Evolutionary conservation across 2,329 filamentous ascomycete genomes (phyloP).

Genomic region (Epichloe festucae): DNA sequence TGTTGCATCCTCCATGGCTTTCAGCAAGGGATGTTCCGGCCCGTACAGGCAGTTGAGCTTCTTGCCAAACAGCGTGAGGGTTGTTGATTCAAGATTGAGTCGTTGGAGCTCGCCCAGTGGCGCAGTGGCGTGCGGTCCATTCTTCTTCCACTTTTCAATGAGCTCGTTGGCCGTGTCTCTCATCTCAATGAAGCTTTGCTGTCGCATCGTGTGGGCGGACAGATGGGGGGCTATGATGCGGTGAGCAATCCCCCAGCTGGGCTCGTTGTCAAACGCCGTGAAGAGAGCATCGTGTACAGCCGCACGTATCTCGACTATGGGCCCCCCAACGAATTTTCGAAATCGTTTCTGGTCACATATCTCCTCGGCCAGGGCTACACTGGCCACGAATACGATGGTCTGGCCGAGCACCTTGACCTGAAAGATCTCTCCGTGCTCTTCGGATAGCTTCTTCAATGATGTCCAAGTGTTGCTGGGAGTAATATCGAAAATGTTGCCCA

Average conservation of each 20-base stretch:
- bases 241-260: constrained; percentile 38
- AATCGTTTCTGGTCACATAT: constrained; percentile 40
- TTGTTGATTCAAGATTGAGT: constrained; percentile 38
- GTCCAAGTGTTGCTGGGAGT: constrained; percentile 23
- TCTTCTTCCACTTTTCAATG: constrained; percentile 32
- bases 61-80: constrained; percentile 37
- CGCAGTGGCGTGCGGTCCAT: constrained; percentile 21
- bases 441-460: constrained; percentile 22
- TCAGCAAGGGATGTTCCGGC: constrained; percentile 33
- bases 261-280: constrained; percentile 35
- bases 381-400: constrained; percentile 31
- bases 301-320: constrained; percentile 37
- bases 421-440: constrained; percentile 26
- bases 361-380: constrained; percentile 33
- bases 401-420: constrained; percentile 22
- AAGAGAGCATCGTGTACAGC: constrained; percentile 39
- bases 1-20: constrained; percentile 41
- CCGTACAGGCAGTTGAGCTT: constrained; percentile 33
- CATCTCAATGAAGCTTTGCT: constrained; percentile 31
- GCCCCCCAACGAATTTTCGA: constrained; percentile 41
- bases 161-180: constrained; percentile 36
- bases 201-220: constrained; percentile 18
- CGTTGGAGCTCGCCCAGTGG: constrained; percentile 38
- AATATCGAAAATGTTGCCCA: constrained; percentile 25
- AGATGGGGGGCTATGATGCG: constrained; percentile 38